phyloP scores from a whole-genome alignment of 441 rosid genomes.

The Theobroma grandiflorum region DNA sequence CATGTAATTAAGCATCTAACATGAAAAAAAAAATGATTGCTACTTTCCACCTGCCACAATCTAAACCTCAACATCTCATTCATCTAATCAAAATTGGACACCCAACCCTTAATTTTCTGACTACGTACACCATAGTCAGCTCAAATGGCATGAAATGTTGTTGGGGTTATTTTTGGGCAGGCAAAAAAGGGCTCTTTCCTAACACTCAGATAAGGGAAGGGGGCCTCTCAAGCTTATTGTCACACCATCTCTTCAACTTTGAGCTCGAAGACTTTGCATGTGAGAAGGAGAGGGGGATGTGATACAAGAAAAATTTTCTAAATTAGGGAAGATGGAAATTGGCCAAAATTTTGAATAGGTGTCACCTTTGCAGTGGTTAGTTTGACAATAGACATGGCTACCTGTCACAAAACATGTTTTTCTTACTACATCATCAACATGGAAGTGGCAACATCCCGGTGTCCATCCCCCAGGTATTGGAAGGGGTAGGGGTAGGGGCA shows the following conservation, averaged over 20 bases:
- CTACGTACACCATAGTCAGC: not conserved
- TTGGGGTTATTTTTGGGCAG: not conserved
- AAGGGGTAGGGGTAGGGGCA: not conserved
- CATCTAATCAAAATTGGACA: constrained; percentile 12
- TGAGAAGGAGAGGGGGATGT: not conserved
- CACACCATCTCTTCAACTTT: not conserved
- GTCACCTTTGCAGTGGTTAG: not conserved
- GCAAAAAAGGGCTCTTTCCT: not conserved
- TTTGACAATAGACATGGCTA: not conserved
- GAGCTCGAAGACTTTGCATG: not conserved
- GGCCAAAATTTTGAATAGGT: constrained; percentile 13
- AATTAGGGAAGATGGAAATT: constrained; percentile 36
- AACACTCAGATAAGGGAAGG: not conserved
- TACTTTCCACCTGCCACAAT: constrained; percentile 17
- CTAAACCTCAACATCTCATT: constrained; percentile 12
- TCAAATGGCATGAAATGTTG: not conserved
- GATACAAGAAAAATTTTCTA: constrained; percentile 37
- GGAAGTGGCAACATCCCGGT: not conserved
- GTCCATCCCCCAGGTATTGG: not conserved
- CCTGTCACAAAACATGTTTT: not conserved
- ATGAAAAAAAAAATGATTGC: not conserved
- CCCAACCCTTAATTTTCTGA: not conserved
- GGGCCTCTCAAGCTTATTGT: not conserved
- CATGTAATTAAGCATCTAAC: not conserved
- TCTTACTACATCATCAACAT: not conserved